Conservation (phyloP, 371 early-diverging fungal genomes). For the Racocetra persica region DNA sequence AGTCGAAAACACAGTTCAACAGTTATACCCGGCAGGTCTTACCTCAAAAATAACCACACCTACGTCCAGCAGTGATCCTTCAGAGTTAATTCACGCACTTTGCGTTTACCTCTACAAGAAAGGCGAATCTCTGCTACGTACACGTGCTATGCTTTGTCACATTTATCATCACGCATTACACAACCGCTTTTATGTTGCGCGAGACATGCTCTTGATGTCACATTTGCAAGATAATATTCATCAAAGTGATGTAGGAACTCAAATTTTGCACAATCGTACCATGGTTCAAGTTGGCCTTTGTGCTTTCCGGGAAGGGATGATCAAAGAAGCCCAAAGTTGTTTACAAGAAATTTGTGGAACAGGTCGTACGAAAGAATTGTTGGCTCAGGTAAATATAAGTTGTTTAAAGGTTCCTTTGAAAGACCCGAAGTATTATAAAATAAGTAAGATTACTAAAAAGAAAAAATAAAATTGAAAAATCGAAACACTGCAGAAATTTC, state of each 20-base stretch:
- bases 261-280: constrained; percentile 95
- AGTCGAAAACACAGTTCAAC: constrained; percentile 54
- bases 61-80: constrained; percentile 59
- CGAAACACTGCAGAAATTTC: too few relatives aligned
- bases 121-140: constrained; percentile 82
- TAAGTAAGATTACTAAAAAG: too few relatives aligned
- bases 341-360: constrained; percentile 90
- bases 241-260: constrained; percentile 91
- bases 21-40: constrained; percentile 52
- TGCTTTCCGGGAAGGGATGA: constrained; percentile 94
- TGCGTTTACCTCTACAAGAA: constrained; percentile 92
- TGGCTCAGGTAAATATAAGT: constrained; percentile 71
- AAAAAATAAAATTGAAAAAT: too few relatives aligned
- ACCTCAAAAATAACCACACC: constrained; percentile 51
- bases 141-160: constrained; percentile 96
- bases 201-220: constrained; percentile 97
- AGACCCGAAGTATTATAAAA: too few relatives aligned
- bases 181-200: constrained; percentile 90
- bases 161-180: constrained; percentile 96
- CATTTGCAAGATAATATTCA: constrained; percentile 94
- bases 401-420: too few relatives aligned
- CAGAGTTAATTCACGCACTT: constrained; percentile 75
- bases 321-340: constrained; percentile 86
- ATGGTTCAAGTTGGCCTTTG: constrained; percentile 96
- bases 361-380: constrained; percentile 90